Percentiles rank a stretch among this genome's conserved stretches.
Evolutionary conservation across 352 stramenopile species (phyloP).

Genomic region (Globisporangium spinosum): DNA sequence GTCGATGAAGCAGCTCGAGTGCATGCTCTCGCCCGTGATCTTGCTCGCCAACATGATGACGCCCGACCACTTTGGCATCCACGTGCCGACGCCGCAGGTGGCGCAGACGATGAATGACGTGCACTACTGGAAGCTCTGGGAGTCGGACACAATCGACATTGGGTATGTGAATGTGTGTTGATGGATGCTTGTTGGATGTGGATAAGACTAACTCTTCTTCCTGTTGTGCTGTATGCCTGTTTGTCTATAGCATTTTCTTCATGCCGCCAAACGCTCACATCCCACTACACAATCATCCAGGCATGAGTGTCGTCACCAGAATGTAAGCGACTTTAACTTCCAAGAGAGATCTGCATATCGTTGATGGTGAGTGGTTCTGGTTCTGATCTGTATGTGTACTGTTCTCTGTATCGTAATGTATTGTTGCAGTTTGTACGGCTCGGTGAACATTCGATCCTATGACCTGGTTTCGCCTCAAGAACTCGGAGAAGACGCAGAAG

Average conservation of each 20-base stretch:
- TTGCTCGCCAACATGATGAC: slow-evolving; percentile 49
- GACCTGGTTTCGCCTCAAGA: slow-evolving; percentile 57
- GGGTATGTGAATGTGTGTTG: slow-evolving; percentile 26
- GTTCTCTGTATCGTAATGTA: slow-evolving; percentile 8
- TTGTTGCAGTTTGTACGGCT: slow-evolving; percentile 58
- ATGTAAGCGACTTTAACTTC: slow-evolving; percentile 40
- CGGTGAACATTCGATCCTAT: slow-evolving; percentile 69
- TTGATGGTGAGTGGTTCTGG: background rate
- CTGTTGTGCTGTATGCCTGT: background rate
- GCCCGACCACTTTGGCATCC: slow-evolving; percentile 69
- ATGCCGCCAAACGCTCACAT: slow-evolving; percentile 76
- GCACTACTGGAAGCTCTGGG: slow-evolving; percentile 86
- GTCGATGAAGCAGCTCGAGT: slow-evolving; percentile 71
- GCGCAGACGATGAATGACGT: slow-evolving; percentile 71
- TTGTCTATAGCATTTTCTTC: slow-evolving; percentile 63
- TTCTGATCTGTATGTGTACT: slow-evolving; percentile 9
- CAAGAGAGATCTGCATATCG: background rate
- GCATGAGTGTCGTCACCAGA: slow-evolving; percentile 83
- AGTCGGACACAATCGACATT: slow-evolving; percentile 81
- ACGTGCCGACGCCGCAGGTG: slow-evolving; percentile 59
- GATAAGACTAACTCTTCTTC: background rate
- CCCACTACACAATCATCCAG: slow-evolving; percentile 77
- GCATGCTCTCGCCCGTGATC: slow-evolving; percentile 57
- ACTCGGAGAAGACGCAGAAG: slow-evolving; percentile 16
- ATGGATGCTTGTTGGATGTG: background rate